Evolutionary conservation across 2,329 filamentous ascomycete species (phyloP).

Genomic region (Claviceps capensis): DNA sequence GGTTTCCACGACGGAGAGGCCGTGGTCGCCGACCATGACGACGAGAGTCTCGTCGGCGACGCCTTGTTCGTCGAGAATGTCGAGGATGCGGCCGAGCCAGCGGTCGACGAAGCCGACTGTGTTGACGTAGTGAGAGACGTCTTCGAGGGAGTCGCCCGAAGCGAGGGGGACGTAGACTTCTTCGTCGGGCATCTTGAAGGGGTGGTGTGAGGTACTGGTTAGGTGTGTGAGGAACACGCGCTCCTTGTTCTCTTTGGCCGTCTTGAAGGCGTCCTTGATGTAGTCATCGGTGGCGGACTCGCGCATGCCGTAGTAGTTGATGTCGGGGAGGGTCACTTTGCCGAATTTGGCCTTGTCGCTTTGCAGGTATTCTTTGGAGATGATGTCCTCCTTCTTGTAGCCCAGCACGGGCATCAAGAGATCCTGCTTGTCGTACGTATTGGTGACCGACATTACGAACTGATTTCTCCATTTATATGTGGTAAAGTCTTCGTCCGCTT

Average conservation of each 20-base stretch:
- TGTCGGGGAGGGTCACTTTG: conserved; percentile 15
- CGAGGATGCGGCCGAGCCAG: conserved; percentile 20
- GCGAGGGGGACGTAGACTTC: conserved; percentile 16
- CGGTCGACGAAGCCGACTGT: conserved; percentile 18
- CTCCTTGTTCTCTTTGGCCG: conserved; percentile 16
- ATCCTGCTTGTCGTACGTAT: conserved; percentile 21
- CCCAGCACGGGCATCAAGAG: conserved; percentile 18
- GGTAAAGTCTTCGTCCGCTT: conserved; percentile 7
- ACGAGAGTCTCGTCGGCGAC: conserved; percentile 19
- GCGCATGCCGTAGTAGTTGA: conserved; percentile 22
- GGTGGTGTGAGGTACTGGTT: conserved; percentile 23
- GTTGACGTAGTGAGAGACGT: conserved; percentile 21
- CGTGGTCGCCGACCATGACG: conserved; percentile 20
- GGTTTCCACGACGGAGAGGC: conserved; percentile 19
- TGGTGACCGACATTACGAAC: conserved; percentile 21
- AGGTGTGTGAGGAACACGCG: conserved; percentile 22
- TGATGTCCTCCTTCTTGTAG: conserved; percentile 13
- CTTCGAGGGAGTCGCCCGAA: conserved; percentile 11
- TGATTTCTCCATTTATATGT: conserved; percentile 18
- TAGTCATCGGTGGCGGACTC: conserved; percentile 20
- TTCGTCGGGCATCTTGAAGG: conserved; percentile 17
- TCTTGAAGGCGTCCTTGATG: conserved; percentile 17
- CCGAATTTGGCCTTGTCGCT: conserved; percentile 17
- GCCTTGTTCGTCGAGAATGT: conserved; percentile 17
- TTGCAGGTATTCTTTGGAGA: conserved; percentile 17